Base-by-base conservation (phyloP, 495 filamentous ascomycete species). In the Schizothecium vesticola region DNA sequence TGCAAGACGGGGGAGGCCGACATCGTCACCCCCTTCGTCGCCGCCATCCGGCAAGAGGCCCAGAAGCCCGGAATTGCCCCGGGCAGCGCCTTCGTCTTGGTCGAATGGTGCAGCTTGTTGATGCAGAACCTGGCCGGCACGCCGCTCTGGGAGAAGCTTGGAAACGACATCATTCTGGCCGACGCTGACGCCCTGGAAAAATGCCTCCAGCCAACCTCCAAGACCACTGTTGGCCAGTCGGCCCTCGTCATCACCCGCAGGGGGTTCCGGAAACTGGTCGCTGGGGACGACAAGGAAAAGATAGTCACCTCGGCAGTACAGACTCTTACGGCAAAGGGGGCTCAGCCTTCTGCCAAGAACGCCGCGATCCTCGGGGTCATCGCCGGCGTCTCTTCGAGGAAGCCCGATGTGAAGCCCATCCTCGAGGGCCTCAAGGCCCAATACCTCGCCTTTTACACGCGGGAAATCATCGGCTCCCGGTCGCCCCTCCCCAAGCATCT, bases 81-180 rank as follows among this genome's bases (percentile, higher is more conserved):
- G 1, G 85, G 86, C 24, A 93, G 88, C 74, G 91, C 93, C 1
- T 94, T 97, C 72, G 91, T 96, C n/a, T 81, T 99, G 69, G 81
- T 94, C 13, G 91, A 94, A 74, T 99, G 93, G 95, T 92, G 89
- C 75, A 91, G 88, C 60, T 75, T 93, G 67, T 78, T 96, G 13
- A 79, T 95, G 56, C 88, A 91, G 73, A 81, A 86, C 61, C 76
- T 84, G 57, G 83, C 76, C 65, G 81, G 79, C 66, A 85, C 75
- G 67, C 81, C 76, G 29, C 77, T 79, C 55, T 92, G 91, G 85
- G 83, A 91, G n/a, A 81, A 83, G 62, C 87, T 85, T 72, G 90
- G 90, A 19, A 77, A 89, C 59, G 85, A 90, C 23, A 74, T 92
- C 19, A 77, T 91, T 55, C 74, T 83, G 21, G 82, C 78, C 21